A percentile compares a stretch with the other conserved stretches of the same genome.
Conservation (phyloP, 2,329 filamentous ascomycete genomes). For the Arthrobotrys pseudoclavata region DNA sequence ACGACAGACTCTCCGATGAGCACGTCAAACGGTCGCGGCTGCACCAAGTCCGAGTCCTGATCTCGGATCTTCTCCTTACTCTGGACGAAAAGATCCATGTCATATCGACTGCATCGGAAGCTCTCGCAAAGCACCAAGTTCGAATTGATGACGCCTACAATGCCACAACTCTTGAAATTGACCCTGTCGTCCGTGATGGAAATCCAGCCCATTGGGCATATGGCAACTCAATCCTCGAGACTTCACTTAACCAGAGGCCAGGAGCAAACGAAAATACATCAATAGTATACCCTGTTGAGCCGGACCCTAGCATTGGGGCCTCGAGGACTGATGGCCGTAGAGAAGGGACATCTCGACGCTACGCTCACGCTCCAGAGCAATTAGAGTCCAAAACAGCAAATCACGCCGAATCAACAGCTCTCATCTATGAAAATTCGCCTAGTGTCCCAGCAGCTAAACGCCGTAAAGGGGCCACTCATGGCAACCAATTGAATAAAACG, state of each 20-base stretch:
- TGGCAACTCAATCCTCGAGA: constrained; percentile 67
- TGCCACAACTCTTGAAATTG: constrained; percentile 88
- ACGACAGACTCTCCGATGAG: constrained; percentile 15
- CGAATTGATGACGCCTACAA: constrained; percentile 90
- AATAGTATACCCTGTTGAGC: constrained; percentile 24
- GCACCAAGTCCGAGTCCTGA: constrained; percentile 62
- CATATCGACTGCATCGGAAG: constrained; percentile 90
- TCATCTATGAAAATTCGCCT: constrained; percentile 28
- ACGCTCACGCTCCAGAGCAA: constrained; percentile 35
- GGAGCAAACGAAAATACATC: constrained; percentile 19
- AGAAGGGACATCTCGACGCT: constrained; percentile 41
- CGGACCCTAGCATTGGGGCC: constrained; percentile 8
- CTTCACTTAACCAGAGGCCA: constrained; percentile 2
- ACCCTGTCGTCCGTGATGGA: constrained; percentile 92
- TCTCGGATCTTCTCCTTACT: constrained; percentile 77
- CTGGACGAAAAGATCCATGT: constrained; percentile 99
- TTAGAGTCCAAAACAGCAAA: constrained; percentile 23
- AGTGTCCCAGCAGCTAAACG: constrained; percentile 41
- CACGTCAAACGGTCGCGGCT: constrained; percentile 61
- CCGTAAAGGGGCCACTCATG: constrained; percentile 37
- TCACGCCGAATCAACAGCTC: constrained; percentile 11
- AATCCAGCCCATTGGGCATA: constrained; percentile 97
- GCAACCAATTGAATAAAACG: constrained; percentile 22
- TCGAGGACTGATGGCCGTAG: constrained; percentile 37
- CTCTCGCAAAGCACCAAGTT: constrained; percentile 83